phyloP scores from a whole-genome alignment of 2,329 filamentous ascomycete species.

The Hypoxylon sp. region DNA sequence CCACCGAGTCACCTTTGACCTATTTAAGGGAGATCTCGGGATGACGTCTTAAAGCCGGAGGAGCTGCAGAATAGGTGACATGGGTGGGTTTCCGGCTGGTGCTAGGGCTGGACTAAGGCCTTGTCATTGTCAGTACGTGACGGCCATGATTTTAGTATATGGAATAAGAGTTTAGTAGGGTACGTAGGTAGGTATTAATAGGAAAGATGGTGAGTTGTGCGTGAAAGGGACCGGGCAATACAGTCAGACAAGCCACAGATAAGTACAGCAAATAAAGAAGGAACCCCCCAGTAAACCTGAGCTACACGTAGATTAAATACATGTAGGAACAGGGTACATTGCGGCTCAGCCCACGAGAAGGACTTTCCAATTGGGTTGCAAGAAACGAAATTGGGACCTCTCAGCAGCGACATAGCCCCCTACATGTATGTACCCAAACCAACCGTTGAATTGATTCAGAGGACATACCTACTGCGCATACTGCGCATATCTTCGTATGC shows the following conservation, averaged over 20 bases:
- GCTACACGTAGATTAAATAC: background rate
- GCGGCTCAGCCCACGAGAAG: constrained; percentile 27
- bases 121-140: background rate
- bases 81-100: constrained; percentile 16
- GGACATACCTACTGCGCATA: background rate
- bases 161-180: background rate
- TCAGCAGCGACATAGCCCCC: background rate
- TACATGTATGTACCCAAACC: background rate
- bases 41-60: constrained; percentile 51
- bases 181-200: background rate
- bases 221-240: background rate
- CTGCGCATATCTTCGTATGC: background rate
- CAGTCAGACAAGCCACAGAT: background rate
- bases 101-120: constrained; percentile 3
- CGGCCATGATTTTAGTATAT: background rate
- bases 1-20: constrained; percentile 21
- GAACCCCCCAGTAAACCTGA: background rate
- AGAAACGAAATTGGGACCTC: constrained; percentile 6
- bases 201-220: background rate
- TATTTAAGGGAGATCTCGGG: constrained; percentile 22
- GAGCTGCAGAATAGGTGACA: constrained; percentile 8
- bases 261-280: background rate
- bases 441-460: constrained; percentile 3
- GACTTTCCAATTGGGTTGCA: constrained; percentile 15
- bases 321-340: constrained; percentile 2